Conservation (phyloP, 164 flowering plant genomes). For the Chimonanthus praecox region DNA sequence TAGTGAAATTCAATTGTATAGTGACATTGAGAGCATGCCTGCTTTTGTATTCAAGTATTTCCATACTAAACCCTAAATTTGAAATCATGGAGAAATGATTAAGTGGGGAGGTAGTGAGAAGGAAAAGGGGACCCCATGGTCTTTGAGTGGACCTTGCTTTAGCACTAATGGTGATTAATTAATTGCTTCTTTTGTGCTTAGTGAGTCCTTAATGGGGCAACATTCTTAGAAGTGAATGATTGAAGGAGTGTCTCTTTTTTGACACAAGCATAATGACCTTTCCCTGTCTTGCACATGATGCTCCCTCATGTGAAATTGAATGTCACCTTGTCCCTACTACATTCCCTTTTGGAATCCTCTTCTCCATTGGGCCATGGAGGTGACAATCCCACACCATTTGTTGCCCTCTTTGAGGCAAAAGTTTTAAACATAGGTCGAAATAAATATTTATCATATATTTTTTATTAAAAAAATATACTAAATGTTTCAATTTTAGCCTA, state of each 20-base stretch:
- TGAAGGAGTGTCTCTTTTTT: background rate
- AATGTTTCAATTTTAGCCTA: too few relatives aligned
- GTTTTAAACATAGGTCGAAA: too few relatives aligned
- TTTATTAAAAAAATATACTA: too few relatives aligned
- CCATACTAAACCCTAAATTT: background rate
- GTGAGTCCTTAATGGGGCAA: constrained; percentile 7
- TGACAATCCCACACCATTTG: background rate
- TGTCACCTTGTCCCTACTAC: constrained; percentile 11
- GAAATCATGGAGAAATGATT: constrained; percentile 15
- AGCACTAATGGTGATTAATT: background rate
- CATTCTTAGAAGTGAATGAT: constrained; percentile 14
- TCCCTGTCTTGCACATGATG: constrained; percentile 12
- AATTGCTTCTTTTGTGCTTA: background rate
- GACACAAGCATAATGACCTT: constrained; percentile 10
- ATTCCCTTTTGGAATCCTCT: background rate
- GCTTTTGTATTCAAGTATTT: background rate
- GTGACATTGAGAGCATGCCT: background rate
- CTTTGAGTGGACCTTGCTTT: background rate
- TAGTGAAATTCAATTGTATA: background rate
- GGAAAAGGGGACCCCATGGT: background rate
- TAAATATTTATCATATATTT: too few relatives aligned
- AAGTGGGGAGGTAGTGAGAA: background rate
- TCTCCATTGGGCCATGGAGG: background rate
- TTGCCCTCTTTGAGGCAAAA: background rate
- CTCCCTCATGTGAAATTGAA: background rate